phyloP scores from a whole-genome alignment of 495 filamentous ascomycete genomes.

The Aspergillus haitiensis region DNA sequence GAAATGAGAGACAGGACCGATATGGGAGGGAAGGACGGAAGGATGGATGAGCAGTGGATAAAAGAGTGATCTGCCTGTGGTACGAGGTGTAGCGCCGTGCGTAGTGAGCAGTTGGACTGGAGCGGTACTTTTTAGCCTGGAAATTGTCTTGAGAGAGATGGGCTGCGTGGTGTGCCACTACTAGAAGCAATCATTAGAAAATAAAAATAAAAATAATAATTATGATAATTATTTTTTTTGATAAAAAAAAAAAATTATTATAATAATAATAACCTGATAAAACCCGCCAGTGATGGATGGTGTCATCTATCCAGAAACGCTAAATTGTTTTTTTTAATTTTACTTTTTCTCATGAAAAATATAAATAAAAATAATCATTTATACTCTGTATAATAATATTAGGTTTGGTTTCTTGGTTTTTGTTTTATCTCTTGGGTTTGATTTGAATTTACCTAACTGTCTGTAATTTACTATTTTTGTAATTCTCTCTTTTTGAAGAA shows the following conservation, averaged over 20 bases:
- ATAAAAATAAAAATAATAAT: conserved; percentile 11
- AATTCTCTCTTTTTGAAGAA: too few species aligned
- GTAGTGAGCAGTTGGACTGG: conserved; percentile 38
- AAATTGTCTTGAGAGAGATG: conserved; percentile 17
- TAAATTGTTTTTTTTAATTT: conserved; percentile 7
- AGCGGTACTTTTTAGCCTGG: conserved; percentile 32
- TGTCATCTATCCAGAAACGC: conserved; percentile 18
- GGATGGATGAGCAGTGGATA: conserved; percentile 41
- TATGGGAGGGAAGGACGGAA: conserved; percentile 31
- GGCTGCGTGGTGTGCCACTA: conserved; percentile 16
- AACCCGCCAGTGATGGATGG: conserved; percentile 9
- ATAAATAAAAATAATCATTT: too few species aligned
- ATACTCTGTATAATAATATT: too few species aligned
- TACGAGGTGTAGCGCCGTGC: conserved; percentile 36
- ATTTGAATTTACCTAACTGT: too few species aligned
- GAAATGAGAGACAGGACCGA: conserved; percentile 42
- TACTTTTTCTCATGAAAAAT: conserved; percentile 1
- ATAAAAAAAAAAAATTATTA: conserved; percentile 12
- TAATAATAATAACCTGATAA: conserved; percentile 22
- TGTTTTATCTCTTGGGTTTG: too few species aligned
- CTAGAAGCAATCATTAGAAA: conserved; percentile 9
- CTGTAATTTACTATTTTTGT: too few species aligned
- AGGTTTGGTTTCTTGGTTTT: too few species aligned
- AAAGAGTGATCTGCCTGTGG: conserved; percentile 48
- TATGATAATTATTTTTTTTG: not conserved